phyloP scores from a whole-genome alignment of 1,284 basidiomycete genomes.

The Polyporus tsugae region DNA sequence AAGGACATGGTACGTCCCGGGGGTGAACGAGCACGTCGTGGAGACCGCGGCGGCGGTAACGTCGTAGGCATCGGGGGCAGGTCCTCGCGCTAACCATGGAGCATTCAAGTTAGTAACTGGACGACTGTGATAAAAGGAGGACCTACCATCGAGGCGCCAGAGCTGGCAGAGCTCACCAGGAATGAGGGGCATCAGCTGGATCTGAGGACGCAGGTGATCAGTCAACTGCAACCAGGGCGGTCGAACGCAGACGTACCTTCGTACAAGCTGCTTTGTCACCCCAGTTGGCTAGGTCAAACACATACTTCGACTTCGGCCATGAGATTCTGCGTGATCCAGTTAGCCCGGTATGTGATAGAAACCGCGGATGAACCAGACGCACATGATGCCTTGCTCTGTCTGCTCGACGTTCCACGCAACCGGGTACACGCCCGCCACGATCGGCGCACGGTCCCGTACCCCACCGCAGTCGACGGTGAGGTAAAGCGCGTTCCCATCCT shows the following conservation, averaged over 20 bases:
- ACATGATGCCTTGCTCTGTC: conserved; percentile 35
- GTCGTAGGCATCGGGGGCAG: conserved; percentile 20
- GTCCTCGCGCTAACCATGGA: background rate
- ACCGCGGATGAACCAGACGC: background rate
- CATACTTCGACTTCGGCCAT: conserved; percentile 38
- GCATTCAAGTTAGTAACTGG: background rate
- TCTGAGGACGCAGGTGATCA: conserved; percentile 14
- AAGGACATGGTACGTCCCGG: conserved; percentile 46
- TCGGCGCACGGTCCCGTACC: conserved; percentile 42
- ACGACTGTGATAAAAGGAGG: background rate
- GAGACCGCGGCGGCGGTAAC: conserved; percentile 23
- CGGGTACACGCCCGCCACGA: conserved; percentile 43
- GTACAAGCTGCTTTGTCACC: conserved; percentile 34
- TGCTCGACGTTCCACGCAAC: conserved; percentile 38
- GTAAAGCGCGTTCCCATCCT: conserved; percentile 44
- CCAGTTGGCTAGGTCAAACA: conserved; percentile 37
- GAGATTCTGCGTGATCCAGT: conserved; percentile 25
- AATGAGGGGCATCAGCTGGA: conserved; percentile 31
- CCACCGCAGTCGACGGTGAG: conserved; percentile 47
- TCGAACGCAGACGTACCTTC: conserved; percentile 26
- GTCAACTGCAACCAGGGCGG: background rate
- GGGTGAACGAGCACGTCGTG: conserved; percentile 9
- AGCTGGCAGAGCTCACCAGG: conserved; percentile 32
- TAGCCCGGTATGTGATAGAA: background rate
- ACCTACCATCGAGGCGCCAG: background rate